Evolutionary conservation across 306 rosid species (phyloP), one percentile per base, ranked within the genome.

Genomic region (Quercus wislizeni): DNA sequence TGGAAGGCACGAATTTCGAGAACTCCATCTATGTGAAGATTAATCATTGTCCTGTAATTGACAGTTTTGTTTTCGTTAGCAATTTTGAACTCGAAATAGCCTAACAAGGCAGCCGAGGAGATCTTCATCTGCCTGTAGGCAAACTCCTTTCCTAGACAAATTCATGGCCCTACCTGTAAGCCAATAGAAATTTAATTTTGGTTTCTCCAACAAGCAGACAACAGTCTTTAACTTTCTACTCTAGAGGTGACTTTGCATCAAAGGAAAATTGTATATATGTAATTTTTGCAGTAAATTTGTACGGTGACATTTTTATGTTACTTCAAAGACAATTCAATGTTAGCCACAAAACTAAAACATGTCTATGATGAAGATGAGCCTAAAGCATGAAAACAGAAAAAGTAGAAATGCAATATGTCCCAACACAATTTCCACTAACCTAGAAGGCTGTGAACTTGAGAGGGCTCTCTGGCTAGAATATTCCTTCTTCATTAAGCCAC

Each of bases 401-500:
- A 21, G 23, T 9, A 10, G 43, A 76, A 54, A 61, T 73, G 52
- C 25, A 28, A 55, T 55, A 75, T 75, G 10, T 30, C 49, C n/a
- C 0, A 15, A 64, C 43, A 52, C 57, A 64, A 46, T 51, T 56
- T 41, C 41, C 57, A 75, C 86, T 73, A 79, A 90, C 97, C 92
- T 92, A 2, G 43, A 38, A 38, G 43, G 43, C 43, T 7, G 11
- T 38, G 43, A 38, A 38, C 11, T 38, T 38, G 82, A 88, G 89
- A 76, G 97, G 91, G 80, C 88, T 92, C 75, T 90, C 85, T 23
- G 86, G 87, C 78, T 75, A 86, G 78, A 90, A 90, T 70, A 75
- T 71, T 52, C 93, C 91, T 74, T 83, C 81, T 74, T 87, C 81
- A 74, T 90, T 85, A 5, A 92, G 90, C 93, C 92, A 92, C 82